These are phyloP conservation scores for Viola odorata DNA, from an alignment of 345 rosid genomes.

Conservation along the genomic window DNA sequence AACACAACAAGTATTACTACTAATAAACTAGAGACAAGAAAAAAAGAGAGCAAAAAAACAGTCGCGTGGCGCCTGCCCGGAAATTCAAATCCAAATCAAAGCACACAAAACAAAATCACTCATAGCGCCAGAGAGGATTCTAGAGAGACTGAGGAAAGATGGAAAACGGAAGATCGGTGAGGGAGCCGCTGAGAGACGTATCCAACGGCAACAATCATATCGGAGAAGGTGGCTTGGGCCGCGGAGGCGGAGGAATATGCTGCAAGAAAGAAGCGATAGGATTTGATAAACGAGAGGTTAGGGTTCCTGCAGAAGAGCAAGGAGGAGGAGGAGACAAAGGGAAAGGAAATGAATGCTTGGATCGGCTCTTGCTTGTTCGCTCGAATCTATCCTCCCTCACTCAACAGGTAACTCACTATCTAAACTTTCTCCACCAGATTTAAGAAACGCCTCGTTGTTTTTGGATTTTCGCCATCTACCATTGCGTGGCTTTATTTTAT, in stretches of 20 bases:
- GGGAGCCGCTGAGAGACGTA: background rate
- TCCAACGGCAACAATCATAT: background rate
- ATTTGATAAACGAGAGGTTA: background rate
- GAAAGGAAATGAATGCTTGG: constrained; percentile 32
- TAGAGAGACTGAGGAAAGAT: background rate
- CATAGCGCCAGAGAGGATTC: background rate
- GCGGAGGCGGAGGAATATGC: background rate
- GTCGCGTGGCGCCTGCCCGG: background rate
- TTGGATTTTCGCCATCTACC: background rate
- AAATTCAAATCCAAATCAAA: background rate
- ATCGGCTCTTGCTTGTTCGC: constrained; percentile 56
- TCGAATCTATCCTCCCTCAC: constrained; percentile 56
- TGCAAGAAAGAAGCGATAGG: background rate
- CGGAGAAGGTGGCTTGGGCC: too few relatives aligned
- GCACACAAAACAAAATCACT: background rate
- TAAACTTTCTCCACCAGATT: background rate
- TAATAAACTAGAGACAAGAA: too few relatives aligned
- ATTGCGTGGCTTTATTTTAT: background rate
- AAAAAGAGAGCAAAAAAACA: background rate
- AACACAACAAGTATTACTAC: too few relatives aligned
- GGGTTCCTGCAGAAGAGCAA: background rate
- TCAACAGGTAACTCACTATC: constrained; percentile 40
- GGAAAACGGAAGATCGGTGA: background rate
- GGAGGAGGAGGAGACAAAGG: background rate
- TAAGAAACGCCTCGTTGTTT: background rate